Percentiles rank a stretch among this genome's conserved stretches.
Evolutionary conservation across 345 rosid genomes (phyloP).

Genomic region (Aurinia saxatilis): DNA sequence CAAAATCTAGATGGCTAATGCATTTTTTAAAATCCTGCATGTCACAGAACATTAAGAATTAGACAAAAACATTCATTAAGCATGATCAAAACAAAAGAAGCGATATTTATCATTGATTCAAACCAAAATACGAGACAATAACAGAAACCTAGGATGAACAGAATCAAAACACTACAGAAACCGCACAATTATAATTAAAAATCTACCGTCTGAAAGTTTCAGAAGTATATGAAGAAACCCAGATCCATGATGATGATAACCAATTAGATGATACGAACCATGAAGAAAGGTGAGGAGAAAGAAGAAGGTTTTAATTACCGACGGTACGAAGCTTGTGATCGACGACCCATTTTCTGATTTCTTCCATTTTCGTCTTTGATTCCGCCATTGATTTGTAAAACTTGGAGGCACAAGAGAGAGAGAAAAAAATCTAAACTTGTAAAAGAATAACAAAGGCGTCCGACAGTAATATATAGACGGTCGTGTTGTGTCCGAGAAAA

Average conservation of each 20-base stretch:
- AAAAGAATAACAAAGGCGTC: neutral
- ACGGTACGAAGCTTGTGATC: slow-evolving; percentile 85
- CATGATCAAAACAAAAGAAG: neutral
- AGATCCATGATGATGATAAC: neutral
- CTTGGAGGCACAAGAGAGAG: too few relatives aligned
- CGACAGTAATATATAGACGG: neutral
- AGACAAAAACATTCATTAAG: neutral
- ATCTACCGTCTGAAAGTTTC: neutral
- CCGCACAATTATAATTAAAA: neutral
- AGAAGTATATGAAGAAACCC: neutral
- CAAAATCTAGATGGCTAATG: too few relatives aligned
- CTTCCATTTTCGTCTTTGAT: slow-evolving; percentile 39
- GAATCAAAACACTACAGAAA: neutral
- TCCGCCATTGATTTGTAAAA: slow-evolving; percentile 42
- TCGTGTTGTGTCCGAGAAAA: neutral
- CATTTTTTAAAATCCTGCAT: too few relatives aligned
- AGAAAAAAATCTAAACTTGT: neutral
- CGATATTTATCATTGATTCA: neutral
- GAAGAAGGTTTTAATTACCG: slow-evolving; percentile 37
- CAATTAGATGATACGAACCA: neutral
- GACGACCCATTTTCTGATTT: slow-evolving; percentile 62
- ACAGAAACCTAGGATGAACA: neutral
- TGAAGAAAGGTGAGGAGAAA: neutral
- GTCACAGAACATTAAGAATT: neutral
- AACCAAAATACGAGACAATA: neutral